A percentile compares a stretch with the other conserved stretches of the same genome.
Conservation (phyloP, 768 basidiomycete species). For the Suillus plorans region DNA sequence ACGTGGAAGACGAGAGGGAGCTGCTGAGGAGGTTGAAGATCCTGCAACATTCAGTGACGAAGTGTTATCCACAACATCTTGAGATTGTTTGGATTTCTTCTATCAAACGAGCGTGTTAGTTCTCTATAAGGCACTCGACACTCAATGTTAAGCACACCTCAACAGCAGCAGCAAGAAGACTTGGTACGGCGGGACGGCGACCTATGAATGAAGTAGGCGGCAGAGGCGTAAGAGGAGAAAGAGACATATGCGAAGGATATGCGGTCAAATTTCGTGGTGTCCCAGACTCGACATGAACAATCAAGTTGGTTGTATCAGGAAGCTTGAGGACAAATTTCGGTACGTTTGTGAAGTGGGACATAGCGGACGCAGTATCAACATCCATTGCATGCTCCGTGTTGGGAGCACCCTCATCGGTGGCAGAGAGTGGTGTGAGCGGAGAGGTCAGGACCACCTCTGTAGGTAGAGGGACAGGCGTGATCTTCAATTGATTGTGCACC, state of each 20-base stretch:
- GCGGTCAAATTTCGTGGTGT: constrained; percentile 5
- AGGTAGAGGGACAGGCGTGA: constrained; percentile 26
- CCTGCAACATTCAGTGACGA: not conserved
- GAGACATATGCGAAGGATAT: constrained; percentile 18
- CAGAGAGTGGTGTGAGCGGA: not conserved
- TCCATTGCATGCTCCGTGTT: constrained; percentile 21
- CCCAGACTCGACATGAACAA: constrained; percentile 21
- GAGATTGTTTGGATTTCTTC: not conserved
- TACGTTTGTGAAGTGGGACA: constrained; percentile 25
- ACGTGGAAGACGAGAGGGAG: constrained; percentile 8
- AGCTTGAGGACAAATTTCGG: constrained; percentile 10
- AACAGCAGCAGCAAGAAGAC: constrained; percentile 7
- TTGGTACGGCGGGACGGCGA: constrained; percentile 11
- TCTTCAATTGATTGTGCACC: constrained; percentile 19
- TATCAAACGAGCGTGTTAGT: not conserved
- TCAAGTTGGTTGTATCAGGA: constrained; percentile 28
- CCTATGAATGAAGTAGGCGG: constrained; percentile 43
- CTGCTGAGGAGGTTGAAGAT: not conserved
- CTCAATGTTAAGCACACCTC: constrained; percentile 17
- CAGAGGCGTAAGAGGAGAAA: constrained; percentile 52
- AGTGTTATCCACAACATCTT: not conserved
- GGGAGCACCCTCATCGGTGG: not conserved
- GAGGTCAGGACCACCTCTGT: constrained; percentile 6
- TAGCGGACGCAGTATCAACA: constrained; percentile 17
- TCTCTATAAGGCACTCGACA: not conserved